Percentiles rank a stretch among this genome's conserved stretches.
These are phyloP conservation scores for Madurella fahalii DNA, from an alignment of 2,329 filamentous ascomycete species.

Conservation along the genomic window DNA sequence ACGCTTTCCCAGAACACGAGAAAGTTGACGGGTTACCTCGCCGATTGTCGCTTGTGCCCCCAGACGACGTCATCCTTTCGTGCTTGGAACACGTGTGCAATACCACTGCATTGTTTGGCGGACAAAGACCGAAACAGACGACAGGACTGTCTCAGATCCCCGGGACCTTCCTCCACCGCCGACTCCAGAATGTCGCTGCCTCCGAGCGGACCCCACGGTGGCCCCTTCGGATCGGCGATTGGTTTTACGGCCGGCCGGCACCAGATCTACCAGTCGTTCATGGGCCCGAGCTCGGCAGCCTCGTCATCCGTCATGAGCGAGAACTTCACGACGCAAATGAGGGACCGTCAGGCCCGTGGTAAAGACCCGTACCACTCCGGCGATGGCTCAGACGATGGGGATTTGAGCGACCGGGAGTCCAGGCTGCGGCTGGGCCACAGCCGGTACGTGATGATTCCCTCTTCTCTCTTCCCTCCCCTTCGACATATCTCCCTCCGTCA, in stretches of 20 bases:
- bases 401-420: constrained; percentile 28
- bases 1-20: no score
- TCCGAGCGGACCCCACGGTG: not conserved
- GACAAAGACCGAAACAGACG: no score
- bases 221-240: not conserved
- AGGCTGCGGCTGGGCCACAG: constrained; percentile 13
- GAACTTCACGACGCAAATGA: constrained; percentile 48
- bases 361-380: constrained; percentile 48
- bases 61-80: no score
- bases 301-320: constrained; percentile 10
- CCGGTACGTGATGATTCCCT: constrained; percentile 16
- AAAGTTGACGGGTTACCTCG: no score
- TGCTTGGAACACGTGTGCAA: no score
- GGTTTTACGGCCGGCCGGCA: not conserved
- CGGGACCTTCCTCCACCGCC: no score
- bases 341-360: constrained; percentile 56
- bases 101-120: no score
- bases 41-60: no score
- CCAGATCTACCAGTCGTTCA: constrained; percentile 11
- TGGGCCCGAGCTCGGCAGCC: constrained; percentile 2
- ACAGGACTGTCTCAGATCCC: no score
- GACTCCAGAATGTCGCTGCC: constrained; percentile 1
- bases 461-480: not conserved
- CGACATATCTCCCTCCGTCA: not conserved
- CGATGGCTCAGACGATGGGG: constrained; percentile 32